Conservation (phyloP, 164 flowering plant species). For the Chimonanthus salicifolius region DNA sequence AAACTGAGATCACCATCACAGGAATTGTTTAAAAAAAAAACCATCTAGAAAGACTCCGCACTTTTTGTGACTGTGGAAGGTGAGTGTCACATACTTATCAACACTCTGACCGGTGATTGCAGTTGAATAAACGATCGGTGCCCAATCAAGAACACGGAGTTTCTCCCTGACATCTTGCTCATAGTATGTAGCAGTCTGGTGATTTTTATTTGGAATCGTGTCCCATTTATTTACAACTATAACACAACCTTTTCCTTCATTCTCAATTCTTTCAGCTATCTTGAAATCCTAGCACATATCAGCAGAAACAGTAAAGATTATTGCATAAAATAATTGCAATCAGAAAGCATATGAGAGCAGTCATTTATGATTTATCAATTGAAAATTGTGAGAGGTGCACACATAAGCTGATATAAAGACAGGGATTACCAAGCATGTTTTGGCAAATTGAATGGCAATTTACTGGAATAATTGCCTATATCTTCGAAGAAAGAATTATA, state of each 20-base stretch:
- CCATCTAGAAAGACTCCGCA: neutral
- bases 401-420: neutral
- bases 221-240: constrained; percentile 99
- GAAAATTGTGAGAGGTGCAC: too few species aligned
- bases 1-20: neutral
- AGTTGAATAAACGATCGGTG: constrained; percentile 96
- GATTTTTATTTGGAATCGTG: constrained; percentile 87
- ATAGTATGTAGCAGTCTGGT: constrained; percentile 70
- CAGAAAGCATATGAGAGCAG: neutral
- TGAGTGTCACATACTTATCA: constrained; percentile 60
- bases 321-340: neutral
- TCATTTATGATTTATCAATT: neutral
- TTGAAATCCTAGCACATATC: constrained; percentile 56
- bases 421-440: too few species aligned
- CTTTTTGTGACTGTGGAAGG: neutral
- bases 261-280: constrained; percentile 93
- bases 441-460: neutral
- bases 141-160: constrained; percentile 88
- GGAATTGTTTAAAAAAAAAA: neutral
- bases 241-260: constrained; percentile 94
- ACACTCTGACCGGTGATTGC: constrained; percentile 77
- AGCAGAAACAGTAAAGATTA: constrained; percentile 7
- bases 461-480: neutral
- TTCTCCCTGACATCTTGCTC: constrained; percentile 94
- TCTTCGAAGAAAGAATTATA: too few species aligned